These are phyloP conservation scores for Saccharomyces pastorianus DNA, from an alignment of 1,139 yeast species.

Conservation along the genomic window DNA sequence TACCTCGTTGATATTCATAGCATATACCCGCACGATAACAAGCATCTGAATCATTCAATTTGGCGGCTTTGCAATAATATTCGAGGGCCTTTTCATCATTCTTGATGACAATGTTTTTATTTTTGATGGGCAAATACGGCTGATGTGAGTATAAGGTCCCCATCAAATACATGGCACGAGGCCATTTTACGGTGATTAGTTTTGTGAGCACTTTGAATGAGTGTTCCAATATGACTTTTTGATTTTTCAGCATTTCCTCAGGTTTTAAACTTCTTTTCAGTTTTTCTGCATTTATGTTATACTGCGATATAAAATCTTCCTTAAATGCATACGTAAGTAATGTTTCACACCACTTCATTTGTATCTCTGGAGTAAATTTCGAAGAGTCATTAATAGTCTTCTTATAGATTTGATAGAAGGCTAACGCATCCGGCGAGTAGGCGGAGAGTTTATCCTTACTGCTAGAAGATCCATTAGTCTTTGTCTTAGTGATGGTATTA, in stretches of 20 bases:
- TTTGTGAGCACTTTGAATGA: slow-evolving; percentile 52
- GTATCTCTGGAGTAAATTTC: slow-evolving; percentile 38
- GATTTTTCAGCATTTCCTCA: slow-evolving; percentile 41
- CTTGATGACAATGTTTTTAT: slow-evolving; percentile 41
- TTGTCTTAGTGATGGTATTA: not conserved
- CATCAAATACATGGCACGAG: slow-evolving; percentile 48
- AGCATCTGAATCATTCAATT: slow-evolving; percentile 48
- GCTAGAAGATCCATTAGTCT: not conserved
- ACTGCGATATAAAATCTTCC: slow-evolving; percentile 34
- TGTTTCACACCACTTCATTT: slow-evolving; percentile 43
- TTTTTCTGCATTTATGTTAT: slow-evolving; percentile 40
- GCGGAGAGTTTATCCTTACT: slow-evolving; percentile 10
- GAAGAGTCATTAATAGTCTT: slow-evolving; percentile 22
- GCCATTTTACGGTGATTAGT: slow-evolving; percentile 36
- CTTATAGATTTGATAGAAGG: slow-evolving; percentile 18
- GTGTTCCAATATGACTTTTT: slow-evolving; percentile 47
- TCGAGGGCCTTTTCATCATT: slow-evolving; percentile 55
- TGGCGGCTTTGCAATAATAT: slow-evolving; percentile 50
- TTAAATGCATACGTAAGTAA: slow-evolving; percentile 40
- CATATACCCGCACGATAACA: slow-evolving; percentile 62
- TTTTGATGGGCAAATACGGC: slow-evolving; percentile 23
- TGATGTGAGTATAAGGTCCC: slow-evolving; percentile 54
- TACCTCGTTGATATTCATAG: slow-evolving; percentile 58
- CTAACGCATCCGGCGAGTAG: slow-evolving; percentile 17
- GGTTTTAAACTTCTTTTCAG: slow-evolving; percentile 34